A percentile compares a stretch with the other conserved stretches of the same genome.
Evolutionary conservation across 2,329 filamentous ascomycete species (phyloP).

Genomic region (Aspergillus eucalypticola): DNA sequence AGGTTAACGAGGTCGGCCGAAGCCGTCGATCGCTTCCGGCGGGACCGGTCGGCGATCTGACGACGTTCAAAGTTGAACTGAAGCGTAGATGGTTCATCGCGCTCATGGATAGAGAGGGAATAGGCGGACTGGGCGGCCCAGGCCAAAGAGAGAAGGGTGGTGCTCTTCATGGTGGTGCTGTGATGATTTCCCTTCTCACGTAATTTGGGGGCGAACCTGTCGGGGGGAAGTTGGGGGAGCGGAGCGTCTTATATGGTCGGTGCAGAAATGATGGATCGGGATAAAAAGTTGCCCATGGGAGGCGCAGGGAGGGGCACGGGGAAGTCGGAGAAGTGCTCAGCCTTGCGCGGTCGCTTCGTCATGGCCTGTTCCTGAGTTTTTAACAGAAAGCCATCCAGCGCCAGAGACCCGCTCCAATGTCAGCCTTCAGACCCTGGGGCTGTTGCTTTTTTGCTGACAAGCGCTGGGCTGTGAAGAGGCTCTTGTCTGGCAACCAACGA

Average conservation of each 20-base stretch:
- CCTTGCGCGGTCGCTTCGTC: too few relatives aligned
- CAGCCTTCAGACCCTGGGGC: too few relatives aligned
- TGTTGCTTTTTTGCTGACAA: too few relatives aligned
- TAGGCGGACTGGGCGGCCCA: not conserved
- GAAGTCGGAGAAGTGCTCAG: too few relatives aligned
- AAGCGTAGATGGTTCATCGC: conserved; percentile 12
- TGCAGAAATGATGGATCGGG: too few relatives aligned
- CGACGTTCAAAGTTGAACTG: conserved; percentile 13
- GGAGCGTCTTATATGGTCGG: too few relatives aligned
- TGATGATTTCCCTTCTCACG: not conserved
- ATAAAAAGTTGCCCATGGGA: too few relatives aligned
- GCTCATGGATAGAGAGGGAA: conserved; percentile 13
- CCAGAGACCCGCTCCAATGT: not conserved
- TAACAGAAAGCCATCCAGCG: not conserved
- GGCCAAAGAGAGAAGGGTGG: conserved; percentile 8
- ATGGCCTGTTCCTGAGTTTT: too few relatives aligned
- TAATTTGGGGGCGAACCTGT: not conserved
- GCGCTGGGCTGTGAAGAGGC: not conserved
- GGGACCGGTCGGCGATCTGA: conserved; percentile 1
- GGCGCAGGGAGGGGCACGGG: too few relatives aligned
- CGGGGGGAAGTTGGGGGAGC: too few relatives aligned
- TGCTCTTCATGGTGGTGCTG: conserved; percentile 7
- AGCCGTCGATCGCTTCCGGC: conserved; percentile 11
- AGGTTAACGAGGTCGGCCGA: conserved; percentile 3
- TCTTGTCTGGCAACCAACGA: not conserved